phyloP scores from a whole-genome alignment of 2,329 filamentous ascomycete species.

The Cordyceps farinosa region DNA sequence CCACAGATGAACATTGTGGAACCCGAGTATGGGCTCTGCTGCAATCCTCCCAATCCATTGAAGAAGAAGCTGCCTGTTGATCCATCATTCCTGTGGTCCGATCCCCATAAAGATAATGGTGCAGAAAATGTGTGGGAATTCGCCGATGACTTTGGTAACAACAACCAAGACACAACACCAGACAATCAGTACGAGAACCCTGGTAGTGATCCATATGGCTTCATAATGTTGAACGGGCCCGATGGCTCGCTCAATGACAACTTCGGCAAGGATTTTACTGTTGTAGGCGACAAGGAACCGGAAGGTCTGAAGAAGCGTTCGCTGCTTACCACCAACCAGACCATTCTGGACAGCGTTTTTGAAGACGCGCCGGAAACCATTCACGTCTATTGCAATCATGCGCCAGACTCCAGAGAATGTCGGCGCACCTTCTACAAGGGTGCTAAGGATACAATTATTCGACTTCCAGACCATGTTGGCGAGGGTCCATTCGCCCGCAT shows the following conservation, averaged over 20 bases:
- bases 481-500: slow-evolving; percentile 27
- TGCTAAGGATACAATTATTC: slow-evolving; percentile 26
- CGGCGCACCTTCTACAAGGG: slow-evolving; percentile 21
- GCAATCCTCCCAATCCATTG: slow-evolving; percentile 1
- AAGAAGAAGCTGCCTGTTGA: slow-evolving; percentile 2
- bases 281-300: slow-evolving; percentile 19
- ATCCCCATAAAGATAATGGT: not conserved
- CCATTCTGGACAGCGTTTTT: slow-evolving; percentile 26
- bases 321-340: slow-evolving; percentile 27
- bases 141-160: slow-evolving; percentile 20
- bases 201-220: slow-evolving; percentile 29
- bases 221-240: slow-evolving; percentile 30
- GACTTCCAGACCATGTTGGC: slow-evolving; percentile 25
- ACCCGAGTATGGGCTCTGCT: not conserved
- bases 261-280: slow-evolving; percentile 24
- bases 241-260: slow-evolving; percentile 26
- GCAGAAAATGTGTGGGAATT: slow-evolving; percentile 5
- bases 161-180: slow-evolving; percentile 22
- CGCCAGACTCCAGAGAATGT: slow-evolving; percentile 22
- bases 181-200: slow-evolving; percentile 8
- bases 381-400: slow-evolving; percentile 29
- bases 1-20: slow-evolving; percentile 18
- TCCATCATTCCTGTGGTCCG: not conserved
- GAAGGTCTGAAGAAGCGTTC: slow-evolving; percentile 21
- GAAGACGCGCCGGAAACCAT: slow-evolving; percentile 27